Evolutionary conservation across 192 early-diverging fungal species (phyloP), one percentile per base, ranked within the genome.

Genomic region (Dissophora ornata): DNA sequence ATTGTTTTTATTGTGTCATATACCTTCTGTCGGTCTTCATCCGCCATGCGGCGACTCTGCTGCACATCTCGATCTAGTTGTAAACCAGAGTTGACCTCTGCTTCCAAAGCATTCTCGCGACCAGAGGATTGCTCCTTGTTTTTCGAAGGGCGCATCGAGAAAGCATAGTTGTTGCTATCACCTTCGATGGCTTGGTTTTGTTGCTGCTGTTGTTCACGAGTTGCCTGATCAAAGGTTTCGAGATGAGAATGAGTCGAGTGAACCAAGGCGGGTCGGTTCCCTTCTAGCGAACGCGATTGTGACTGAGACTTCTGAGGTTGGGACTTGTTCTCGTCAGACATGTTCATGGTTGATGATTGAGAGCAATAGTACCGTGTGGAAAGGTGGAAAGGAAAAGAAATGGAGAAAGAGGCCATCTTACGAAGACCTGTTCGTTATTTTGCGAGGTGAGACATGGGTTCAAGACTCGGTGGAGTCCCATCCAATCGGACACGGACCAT

Each of bases 181-280:
- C 4, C 4, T 41, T 9, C 19, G 26, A 15, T 36, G 44, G 11
- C 40, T n/a, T n/a, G n/a, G 4, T n/a, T 44, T 19, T 60, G 42
- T 44, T 56, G n/a, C 25, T 42, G 52, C 18, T 47, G 63, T 1
- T 51, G 25, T 28, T 77, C 73, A 3, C 73, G 57, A 1, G 73
- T 77, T 13, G 45, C 65, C 33, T 77, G 73, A 30, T 77, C 73
- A 67, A 77, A 77, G 46, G 73, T 77, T 53, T 77, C 73, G 32
- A 61, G 51, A 29, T 32, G 10, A 10, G 73, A 46, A 25, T 67
- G 73, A 8, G 73, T 77, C 5, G 73, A 77, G 49, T 77, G 73
- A 11, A 67, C 64, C 0, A 22, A 16, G 52, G 34, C 25, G 1
- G 54, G 54, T 38, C 50, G 18, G 21, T n/a, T 40, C 38, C 21